Percentiles rank a stretch among this genome's conserved stretches.
Evolutionary conservation across 2,329 filamentous ascomycete species (phyloP).

Genomic region (Fusarium sp.): DNA sequence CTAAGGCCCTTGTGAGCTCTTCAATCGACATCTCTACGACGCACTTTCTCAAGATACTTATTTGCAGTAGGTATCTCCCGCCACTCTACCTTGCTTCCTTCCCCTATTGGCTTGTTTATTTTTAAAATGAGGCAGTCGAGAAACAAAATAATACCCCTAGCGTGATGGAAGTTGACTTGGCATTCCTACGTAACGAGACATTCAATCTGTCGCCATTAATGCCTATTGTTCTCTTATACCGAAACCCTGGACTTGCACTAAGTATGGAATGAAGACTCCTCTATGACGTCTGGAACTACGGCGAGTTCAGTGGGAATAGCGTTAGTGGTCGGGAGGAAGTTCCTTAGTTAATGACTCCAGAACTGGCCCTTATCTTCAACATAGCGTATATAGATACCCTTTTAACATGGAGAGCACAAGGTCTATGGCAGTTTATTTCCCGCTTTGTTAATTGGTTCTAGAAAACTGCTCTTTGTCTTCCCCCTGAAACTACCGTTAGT

Average conservation of each 20-base stretch:
- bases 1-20: too few species aligned
- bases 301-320: neutral
- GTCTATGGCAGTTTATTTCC: too few species aligned
- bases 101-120: neutral
- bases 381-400: too few species aligned
- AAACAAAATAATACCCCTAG: neutral
- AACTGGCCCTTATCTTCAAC: too few species aligned
- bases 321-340: accelerated
- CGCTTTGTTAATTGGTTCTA: too few species aligned
- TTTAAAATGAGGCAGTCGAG: neutral
- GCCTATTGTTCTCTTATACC: neutral
- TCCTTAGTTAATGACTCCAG: neutral
- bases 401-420: too few species aligned
- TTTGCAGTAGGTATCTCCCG: neutral
- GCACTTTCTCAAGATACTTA: neutral
- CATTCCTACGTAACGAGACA: neutral
- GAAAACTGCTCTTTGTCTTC: too few species aligned
- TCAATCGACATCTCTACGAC: neutral
- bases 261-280: neutral
- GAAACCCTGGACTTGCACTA: neutral
- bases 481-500: too few species aligned
- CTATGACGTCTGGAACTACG: neutral
- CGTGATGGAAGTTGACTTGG: neutral
- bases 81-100: neutral
- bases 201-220: neutral